Evolutionary conservation across 371 early-diverging fungal genomes (phyloP), one percentile per base, ranked within the genome.

Genomic region (Parasitella parasitica): DNA sequence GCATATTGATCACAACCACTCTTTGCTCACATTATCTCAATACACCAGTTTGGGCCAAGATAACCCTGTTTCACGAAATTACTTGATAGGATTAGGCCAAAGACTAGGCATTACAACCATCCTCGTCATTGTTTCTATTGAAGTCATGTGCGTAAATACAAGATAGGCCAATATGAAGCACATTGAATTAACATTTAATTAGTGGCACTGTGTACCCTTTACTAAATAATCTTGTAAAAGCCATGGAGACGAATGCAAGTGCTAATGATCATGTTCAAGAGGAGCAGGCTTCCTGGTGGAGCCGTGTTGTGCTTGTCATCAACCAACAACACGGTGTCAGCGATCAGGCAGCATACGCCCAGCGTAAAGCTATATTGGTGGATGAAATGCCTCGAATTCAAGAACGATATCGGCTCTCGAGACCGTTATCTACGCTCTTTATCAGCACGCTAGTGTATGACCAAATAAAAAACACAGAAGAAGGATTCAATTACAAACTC

Each of bases 61-160:
- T 4, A 61, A 36, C 13, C 30, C 27, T 4, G 51, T 65, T 16
- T 34, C 54, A 3, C 37, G 50, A 13, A 55, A 59, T 35, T 55
- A 56, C 30, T 43, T 68, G 3, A 11, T 56, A 8, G 52, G 63
- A n/a, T 34, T 68, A 32, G 64, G 68, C 2, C 48, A 59, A 51
- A 18, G 68, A 46, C 37, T 63, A 22, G 68, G 68, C 24, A 59
- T 68, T n/a, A 68, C 63, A 15, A 36, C 59, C 8, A 63, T 63
- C 20, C 49, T 68, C 6, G 34, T 68, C 13, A 51, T 59, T 46
- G 34, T 59, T 20, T 52, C 68, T 35, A 55, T 59, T 30, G 55
- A 68, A 56, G 22, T 50, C 35, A 55, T 68, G 68, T 68, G 55
- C 18, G 59, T 55, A 30, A 16, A 53, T 22, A 20, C 15, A 56